Conservation (phyloP, 2,329 filamentous ascomycete genomes). For the Periconia sp. region DNA sequence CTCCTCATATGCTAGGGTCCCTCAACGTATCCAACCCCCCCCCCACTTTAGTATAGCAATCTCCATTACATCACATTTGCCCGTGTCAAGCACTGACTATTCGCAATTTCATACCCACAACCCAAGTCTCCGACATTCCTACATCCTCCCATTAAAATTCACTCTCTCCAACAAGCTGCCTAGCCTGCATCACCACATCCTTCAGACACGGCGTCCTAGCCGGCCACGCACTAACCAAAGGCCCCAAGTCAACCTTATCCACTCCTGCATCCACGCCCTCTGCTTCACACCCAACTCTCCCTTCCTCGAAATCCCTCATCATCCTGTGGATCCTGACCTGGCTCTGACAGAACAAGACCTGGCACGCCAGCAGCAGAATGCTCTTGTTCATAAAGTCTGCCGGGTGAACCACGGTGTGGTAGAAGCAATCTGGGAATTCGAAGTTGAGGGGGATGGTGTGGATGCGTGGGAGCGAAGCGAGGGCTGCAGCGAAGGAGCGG, state of each 20-base stretch:
- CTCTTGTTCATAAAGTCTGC: slow-evolving; percentile 20
- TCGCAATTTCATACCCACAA: background rate
- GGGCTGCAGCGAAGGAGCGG: slow-evolving; percentile 20
- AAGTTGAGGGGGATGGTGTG: slow-evolving; percentile 26
- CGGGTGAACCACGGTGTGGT: slow-evolving; percentile 21
- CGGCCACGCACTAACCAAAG: slow-evolving; percentile 8
- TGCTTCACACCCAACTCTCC: slow-evolving; percentile 6
- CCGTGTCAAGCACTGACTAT: no score
- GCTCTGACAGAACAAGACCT: slow-evolving; percentile 35
- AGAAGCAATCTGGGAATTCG: slow-evolving; percentile 37
- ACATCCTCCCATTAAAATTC: no score
- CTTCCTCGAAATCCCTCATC: slow-evolving; percentile 23
- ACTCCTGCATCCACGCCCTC: slow-evolving; percentile 6
- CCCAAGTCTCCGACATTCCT: background rate
- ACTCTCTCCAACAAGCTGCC: slow-evolving; percentile 1
- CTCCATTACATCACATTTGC: no score
- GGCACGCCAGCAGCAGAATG: slow-evolving; percentile 33
- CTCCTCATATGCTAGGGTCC: no score
- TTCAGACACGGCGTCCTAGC: background rate
- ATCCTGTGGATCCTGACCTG: slow-evolving; percentile 30
- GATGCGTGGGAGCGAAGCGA: slow-evolving; percentile 5
- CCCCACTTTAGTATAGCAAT: no score
- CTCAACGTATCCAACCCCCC: no score
- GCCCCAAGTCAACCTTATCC: slow-evolving; percentile 10
- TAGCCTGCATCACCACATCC: background rate